Base-by-base conservation (phyloP, 768 basidiomycete species). In the Termitomyces sp. region DNA sequence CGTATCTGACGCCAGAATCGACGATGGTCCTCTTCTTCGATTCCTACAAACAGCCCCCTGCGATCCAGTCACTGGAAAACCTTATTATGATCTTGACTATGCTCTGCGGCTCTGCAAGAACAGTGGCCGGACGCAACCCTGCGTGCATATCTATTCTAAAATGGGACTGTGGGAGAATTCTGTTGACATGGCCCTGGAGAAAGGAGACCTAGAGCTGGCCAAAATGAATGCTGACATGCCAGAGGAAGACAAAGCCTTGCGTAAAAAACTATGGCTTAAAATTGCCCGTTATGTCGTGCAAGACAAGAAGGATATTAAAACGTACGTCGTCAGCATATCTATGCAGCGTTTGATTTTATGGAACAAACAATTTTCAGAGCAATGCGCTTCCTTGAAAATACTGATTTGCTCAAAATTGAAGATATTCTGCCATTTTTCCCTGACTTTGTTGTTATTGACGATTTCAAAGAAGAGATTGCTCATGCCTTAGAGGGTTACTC, bases 401-500 rank as follows among this genome's bases (percentile, higher is more conserved):
- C 97, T 0, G 88, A 93, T 65, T 75, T 98, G 37, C 84, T 99
- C 69, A 98, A 98, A 74, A 96, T 99, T 63, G 97, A 99, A 69
- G 97, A 99, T 68, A 97, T 99, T 61, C 76, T 99, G 18, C 97
- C 97, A 6, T 99, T 98, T 86, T 98, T 99, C 86, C 96, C 97
- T 2, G 96, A 98, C 74, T 99, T 99, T 69, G 94, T 96, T 13
- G 92, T 98, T 59, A 98, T 99, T 64, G 97, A 98, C 69, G 97
- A 98, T 70, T 98, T 99, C 82, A 99, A 99, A 72, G 92, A 96
- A 66, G 96, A 98, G 74, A 98, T 98, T 63, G 96, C 95, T 52
- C 88, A 88, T 60, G 97, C 97, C 0, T 76, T 99, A 63, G 96
- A 99, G 69, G 91, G 91, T 2, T 98, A 98, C 69, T 92, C 93